Conservation (phyloP, 2,329 filamentous ascomycete genomes). For the Cytospora chrysosperma region DNA sequence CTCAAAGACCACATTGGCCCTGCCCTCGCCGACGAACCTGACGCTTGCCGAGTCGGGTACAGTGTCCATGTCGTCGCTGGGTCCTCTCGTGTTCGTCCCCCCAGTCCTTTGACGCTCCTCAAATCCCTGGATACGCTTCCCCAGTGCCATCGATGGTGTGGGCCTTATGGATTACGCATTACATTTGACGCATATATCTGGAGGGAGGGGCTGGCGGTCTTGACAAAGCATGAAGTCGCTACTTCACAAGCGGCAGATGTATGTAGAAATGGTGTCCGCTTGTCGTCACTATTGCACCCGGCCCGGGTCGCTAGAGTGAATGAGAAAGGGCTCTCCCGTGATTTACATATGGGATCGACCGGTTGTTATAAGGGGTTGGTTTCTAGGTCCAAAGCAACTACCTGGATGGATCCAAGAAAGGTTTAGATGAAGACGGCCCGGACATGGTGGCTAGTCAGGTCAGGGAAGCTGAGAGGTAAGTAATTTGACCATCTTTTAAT, state of each 20-base stretch:
- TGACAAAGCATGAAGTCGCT: constrained; percentile 15
- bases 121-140: constrained; percentile 3
- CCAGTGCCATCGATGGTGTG: constrained; percentile 4
- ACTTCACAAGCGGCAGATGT: constrained; percentile 15
- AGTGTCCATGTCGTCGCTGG: constrained; percentile 9
- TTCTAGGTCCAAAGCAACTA: not conserved
- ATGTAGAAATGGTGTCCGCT: not conserved
- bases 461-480: not conserved
- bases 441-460: constrained; percentile 2
- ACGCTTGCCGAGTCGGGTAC: constrained; percentile 11
- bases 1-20: constrained; percentile 74
- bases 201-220: not conserved
- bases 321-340: constrained; percentile 1
- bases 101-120: not conserved
- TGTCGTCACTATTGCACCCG: constrained; percentile 13
- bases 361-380: not conserved
- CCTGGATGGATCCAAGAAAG: not conserved
- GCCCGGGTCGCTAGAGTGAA: not conserved
- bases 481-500: not conserved
- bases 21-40: constrained; percentile 62
- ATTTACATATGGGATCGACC: not conserved
- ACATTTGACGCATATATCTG: constrained; percentile 3
- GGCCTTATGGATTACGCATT: constrained; percentile 7
- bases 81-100: not conserved
- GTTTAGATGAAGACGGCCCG: constrained; percentile 1